Evolutionary conservation across 331 rosid species (phyloP), one percentile per base, ranked within the genome.

Genomic region (Pyrus hybrid): DNA sequence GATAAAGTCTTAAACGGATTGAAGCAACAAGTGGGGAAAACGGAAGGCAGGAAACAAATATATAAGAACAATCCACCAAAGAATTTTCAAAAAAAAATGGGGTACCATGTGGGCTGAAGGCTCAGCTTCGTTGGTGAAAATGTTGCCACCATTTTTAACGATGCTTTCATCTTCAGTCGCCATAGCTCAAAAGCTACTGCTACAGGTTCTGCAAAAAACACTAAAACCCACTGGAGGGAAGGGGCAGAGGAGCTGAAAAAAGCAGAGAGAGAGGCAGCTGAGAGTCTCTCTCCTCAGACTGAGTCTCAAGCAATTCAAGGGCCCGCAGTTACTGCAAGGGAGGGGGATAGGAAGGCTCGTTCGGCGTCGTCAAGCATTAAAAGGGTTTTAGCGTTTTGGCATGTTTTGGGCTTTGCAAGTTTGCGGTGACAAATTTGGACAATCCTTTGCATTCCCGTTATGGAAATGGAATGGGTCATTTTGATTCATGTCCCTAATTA

Each of bases 91-190:
- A 53, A 45, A 72, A 45, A 67, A 71, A 71, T 18, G 65, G 45
- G 61, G 62, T 23, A 91, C 96, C 93, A 66, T 72, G 25, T 70
- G 88, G 76, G 32, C 56, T 78, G 89, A 47, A 75, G 78, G 53
- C 61, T 77, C 68, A 72, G 10, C 80, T 58, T 51, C 70, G 54
- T 35, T 77, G 74, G 78, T 54, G 75, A 64, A 71, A 75, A 69
- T 62, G 56, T 18, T 18, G 64, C 35, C 84, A 63, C 82, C 77
- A 30, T 71, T 53, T 57, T 63, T 74, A 69, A 68, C 49, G 76
- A 58, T 47, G 29, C 54, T 49, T 78, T 71, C 71, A 67, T 79
- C 73, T 71, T 84, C 82, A 64, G 79, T 76, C 23, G 75, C 77
- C 96, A 91, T 88, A 66, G 51, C 28, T 66, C 11, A 43, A 47